phyloP scores from a whole-genome alignment of 371 early-diverging fungal species.

The Paraphysoderma sedebokerense region DNA sequence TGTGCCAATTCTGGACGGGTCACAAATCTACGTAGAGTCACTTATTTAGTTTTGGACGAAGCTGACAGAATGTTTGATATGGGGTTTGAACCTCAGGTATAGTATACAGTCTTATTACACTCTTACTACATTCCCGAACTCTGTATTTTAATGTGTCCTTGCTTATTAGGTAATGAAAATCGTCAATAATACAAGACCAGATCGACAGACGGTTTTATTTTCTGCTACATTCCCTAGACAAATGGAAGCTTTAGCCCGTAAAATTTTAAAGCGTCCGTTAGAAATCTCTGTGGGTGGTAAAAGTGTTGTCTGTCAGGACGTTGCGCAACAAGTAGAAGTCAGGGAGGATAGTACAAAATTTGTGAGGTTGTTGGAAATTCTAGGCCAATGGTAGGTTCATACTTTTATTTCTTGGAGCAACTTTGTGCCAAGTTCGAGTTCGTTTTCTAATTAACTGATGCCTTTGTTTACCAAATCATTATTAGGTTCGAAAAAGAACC shows the following conservation, averaged over 20 bases:
- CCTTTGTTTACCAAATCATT: too few species aligned
- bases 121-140: too few species aligned
- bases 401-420: too few species aligned
- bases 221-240: slow-evolving; percentile 94
- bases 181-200: slow-evolving; percentile 87
- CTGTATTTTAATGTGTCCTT: background rate
- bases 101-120: too few species aligned
- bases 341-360: slow-evolving; percentile 70
- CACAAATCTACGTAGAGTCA: slow-evolving; percentile 82
- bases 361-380: slow-evolving; percentile 65
- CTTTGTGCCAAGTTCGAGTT: too few species aligned
- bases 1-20: slow-evolving; percentile 90
- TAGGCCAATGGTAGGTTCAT: slow-evolving; percentile 60
- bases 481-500: slow-evolving; percentile 25
- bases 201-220: slow-evolving; percentile 80
- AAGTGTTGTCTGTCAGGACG: slow-evolving; percentile 71
- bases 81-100: slow-evolving; percentile 96
- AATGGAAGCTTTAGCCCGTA: slow-evolving; percentile 93
- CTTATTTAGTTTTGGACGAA: slow-evolving; percentile 98
- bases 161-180: slow-evolving; percentile 67
- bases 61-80: slow-evolving; percentile 96
- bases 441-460: too few species aligned
- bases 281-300: slow-evolving; percentile 92
- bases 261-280: slow-evolving; percentile 69
- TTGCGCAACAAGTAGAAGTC: slow-evolving; percentile 80